phyloP scores from a whole-genome alignment of 169 alveolate genomes.

The Eimeria necatrix region DNA sequence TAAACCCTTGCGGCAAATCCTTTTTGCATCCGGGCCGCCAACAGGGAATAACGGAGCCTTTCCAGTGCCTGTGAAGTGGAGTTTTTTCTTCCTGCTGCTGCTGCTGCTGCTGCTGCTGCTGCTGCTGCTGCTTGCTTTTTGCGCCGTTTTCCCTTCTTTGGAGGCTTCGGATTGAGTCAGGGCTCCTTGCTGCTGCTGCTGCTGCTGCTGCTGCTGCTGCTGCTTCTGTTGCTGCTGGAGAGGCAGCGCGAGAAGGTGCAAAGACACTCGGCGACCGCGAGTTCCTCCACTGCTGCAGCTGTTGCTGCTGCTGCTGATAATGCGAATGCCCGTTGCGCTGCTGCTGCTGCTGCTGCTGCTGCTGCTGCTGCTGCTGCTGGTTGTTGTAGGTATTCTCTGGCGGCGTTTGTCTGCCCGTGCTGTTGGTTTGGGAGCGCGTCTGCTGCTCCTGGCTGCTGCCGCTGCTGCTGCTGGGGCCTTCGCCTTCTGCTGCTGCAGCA shows the following conservation, averaged over 20 bases:
- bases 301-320: not conserved
- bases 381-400: no score
- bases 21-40: slow-evolving; percentile 29
- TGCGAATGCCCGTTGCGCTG: not conserved
- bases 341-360: no score
- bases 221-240: no score
- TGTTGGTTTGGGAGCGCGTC: no score
- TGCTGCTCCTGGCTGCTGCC: no score
- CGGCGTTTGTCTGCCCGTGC: no score
- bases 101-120: slow-evolving; percentile 9
- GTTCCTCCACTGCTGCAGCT: not conserved
- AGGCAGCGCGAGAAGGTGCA: no score
- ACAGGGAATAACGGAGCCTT: slow-evolving; percentile 31
- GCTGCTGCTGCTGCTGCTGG: no score
- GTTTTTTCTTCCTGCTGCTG: not conserved
- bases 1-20: not conserved
- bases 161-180: not conserved
- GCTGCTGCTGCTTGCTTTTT: not conserved
- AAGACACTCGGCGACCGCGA: no score
- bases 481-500: no score
- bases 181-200: not conserved
- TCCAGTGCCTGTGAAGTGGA: slow-evolving; percentile 8
- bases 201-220: no score
- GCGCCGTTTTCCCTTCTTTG: not conserved
- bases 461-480: no score